Percentiles rank a stretch among this genome's conserved stretches.
phyloP scores from a whole-genome alignment of 108 stramenopile species.

The Pseudonitzschia multiseries region DNA sequence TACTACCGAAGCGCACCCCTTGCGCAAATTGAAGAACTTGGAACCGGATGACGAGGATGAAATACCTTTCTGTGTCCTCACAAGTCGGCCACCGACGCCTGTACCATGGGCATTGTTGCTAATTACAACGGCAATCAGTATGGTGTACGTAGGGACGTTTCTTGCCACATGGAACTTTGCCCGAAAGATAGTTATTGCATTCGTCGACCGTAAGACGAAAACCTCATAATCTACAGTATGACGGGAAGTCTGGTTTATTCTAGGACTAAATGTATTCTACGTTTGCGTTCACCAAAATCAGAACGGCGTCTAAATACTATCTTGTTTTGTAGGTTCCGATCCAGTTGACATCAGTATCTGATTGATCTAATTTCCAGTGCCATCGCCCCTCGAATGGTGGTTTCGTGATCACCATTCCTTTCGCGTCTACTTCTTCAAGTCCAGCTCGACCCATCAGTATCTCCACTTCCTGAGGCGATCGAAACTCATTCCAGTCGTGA shows the following conservation, averaged over 20 bases:
- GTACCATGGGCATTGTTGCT: slow-evolving; percentile 6
- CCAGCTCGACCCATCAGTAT: slow-evolving; percentile 19
- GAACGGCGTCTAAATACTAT: not conserved
- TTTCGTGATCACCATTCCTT: slow-evolving; percentile 60
- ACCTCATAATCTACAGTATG: not conserved
- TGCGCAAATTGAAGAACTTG: slow-evolving; percentile 25
- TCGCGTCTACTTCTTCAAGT: slow-evolving; percentile 34
- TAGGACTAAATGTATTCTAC: not conserved
- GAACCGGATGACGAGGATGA: slow-evolving; percentile 4
- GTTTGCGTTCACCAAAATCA: not conserved
- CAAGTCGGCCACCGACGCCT: slow-evolving; percentile 13
- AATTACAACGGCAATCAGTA: not conserved
- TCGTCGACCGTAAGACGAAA: not conserved
- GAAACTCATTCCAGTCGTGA: slow-evolving; percentile 88
- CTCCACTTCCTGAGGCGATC: slow-evolving; percentile 68
- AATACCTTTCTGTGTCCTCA: slow-evolving; percentile 4
- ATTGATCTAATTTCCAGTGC: slow-evolving; percentile 66
- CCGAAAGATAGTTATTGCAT: not conserved
- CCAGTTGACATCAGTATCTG: slow-evolving; percentile 83
- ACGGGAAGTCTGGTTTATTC: not conserved
- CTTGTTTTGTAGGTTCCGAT: slow-evolving; percentile 68
- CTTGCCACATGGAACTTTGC: not conserved
- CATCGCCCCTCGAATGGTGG: slow-evolving; percentile 41
- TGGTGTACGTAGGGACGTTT: not conserved
- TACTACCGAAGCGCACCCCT: slow-evolving; percentile 86